Evolutionary conservation across 495 filamentous ascomycete genomes (phyloP), one percentile per base, ranked within the genome.

Genomic region (Aeminium ludgeri): DNA sequence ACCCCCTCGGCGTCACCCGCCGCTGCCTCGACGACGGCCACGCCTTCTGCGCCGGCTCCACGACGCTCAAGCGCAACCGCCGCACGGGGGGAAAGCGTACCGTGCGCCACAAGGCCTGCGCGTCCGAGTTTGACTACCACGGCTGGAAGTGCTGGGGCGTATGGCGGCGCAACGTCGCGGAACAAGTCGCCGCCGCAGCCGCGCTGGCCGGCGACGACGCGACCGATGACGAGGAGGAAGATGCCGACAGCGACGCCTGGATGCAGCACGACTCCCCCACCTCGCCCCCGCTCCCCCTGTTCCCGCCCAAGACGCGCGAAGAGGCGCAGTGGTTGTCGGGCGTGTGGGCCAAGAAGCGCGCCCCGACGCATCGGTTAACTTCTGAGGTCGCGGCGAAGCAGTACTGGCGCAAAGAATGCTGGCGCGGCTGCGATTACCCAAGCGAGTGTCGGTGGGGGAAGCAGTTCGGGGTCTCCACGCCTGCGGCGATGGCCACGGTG

Each of bases 1-100:
- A 66, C 50, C 46, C 48, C 2, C 50, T 68, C 17, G 61, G 57
- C 25, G 52, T 53, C 10, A 68, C 65, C 1, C 61, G 65, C 1
- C 60, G 65, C 30, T 67, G 65, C 38, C 60, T 67, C 16, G 58
- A 65, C 29, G 64, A 68, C 44, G 65, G 65, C 2, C 65, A 68
- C 48, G 50, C 45, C 46, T 66, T 67, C 59, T 68, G 65, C 55
- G 45, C 59, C 30, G 65, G 65, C 46, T 53, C 46, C 1, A 65
- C 54, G 10, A 54, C 52, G 0, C 44, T 55, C 10, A 56, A 59
- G 43, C 43, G 27, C 11, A 52, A 47, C 42, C 45, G 46, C 3
- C 45, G 43, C 18, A 36, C 30, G 30, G 19, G 35, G 17, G 51
- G 55, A 10, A 32, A 53, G 34, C 45, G 44, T 42, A 41, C 48